Evolutionary conservation across 202 grass and related monocot genomes (phyloP).

Genomic region (Bolboschoenoplectus hybrid): DNA sequence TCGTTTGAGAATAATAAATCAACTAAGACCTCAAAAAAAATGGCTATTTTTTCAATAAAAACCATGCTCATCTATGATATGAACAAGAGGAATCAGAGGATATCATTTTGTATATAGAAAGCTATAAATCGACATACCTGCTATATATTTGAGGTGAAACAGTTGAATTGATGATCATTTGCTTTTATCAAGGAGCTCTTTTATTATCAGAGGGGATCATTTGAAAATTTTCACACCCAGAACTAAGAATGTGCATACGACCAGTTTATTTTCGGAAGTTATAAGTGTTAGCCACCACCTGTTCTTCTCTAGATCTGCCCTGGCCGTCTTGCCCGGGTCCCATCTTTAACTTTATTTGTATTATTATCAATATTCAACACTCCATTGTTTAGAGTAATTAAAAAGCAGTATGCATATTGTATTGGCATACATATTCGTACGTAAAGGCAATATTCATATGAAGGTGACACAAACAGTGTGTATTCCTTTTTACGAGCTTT

Average conservation of each 20-base stretch:
- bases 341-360: background rate
- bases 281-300: background rate
- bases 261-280: background rate
- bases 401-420: background rate
- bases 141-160: background rate
- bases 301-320: too few species aligned
- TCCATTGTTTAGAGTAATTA: background rate
- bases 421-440: background rate
- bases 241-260: background rate
- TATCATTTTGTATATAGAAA: background rate
- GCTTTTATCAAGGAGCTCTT: background rate
- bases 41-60: background rate
- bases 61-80: background rate
- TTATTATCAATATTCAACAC: background rate
- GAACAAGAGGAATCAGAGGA: background rate
- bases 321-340: too few species aligned
- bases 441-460: background rate
- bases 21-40: background rate
- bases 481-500: background rate
- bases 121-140: background rate
- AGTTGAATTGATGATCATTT: background rate
- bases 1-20: background rate
- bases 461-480: background rate
- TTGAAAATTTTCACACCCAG: background rate
- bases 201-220: background rate